phyloP scores from a whole-genome alignment of 78 protist species.

The Chrysochromulina tobinii region DNA sequence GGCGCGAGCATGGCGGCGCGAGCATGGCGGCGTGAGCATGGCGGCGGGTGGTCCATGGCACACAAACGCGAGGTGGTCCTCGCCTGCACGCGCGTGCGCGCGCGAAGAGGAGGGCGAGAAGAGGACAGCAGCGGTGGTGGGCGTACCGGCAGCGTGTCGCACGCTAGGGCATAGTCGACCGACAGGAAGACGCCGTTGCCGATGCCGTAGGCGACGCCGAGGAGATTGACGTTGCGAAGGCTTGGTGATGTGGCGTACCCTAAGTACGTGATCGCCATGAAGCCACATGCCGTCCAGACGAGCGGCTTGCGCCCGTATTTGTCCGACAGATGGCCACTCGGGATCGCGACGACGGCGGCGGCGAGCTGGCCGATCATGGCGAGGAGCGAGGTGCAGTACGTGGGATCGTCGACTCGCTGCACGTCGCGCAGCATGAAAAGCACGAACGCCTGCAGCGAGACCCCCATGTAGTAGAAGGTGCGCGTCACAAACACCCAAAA shows the following conservation, averaged over 20 bases:
- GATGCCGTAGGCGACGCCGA: neutral
- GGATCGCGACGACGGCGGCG: conserved; percentile 29
- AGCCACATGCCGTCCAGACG: conserved; percentile 21
- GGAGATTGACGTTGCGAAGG: neutral
- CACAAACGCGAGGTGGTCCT: too few relatives aligned
- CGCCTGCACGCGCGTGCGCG: too few relatives aligned
- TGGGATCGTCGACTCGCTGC: conserved; percentile 23
- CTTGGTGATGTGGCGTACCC: too few relatives aligned
- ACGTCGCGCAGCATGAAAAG: conserved; percentile 43
- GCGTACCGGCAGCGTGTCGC: conserved; percentile 31
- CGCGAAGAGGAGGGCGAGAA: too few relatives aligned
- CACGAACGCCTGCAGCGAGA: conserved; percentile 41
- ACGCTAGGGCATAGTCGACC: conserved; percentile 57
- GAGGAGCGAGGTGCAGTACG: neutral
- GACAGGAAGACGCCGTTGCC: conserved; percentile 6
- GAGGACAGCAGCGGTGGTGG: too few relatives aligned
- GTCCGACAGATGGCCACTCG: conserved; percentile 38
- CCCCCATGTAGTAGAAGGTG: conserved; percentile 34
- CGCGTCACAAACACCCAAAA: conserved; percentile 53
- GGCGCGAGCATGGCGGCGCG: too few relatives aligned
- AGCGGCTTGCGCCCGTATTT: conserved; percentile 27
- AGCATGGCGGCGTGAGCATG: too few relatives aligned
- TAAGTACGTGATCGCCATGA: neutral
- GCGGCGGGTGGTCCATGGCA: too few relatives aligned
- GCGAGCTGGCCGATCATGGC: conserved; percentile 38